Conservation (phyloP, 1,139 yeast species). For the Yamadazyma jaroonii region DNA sequence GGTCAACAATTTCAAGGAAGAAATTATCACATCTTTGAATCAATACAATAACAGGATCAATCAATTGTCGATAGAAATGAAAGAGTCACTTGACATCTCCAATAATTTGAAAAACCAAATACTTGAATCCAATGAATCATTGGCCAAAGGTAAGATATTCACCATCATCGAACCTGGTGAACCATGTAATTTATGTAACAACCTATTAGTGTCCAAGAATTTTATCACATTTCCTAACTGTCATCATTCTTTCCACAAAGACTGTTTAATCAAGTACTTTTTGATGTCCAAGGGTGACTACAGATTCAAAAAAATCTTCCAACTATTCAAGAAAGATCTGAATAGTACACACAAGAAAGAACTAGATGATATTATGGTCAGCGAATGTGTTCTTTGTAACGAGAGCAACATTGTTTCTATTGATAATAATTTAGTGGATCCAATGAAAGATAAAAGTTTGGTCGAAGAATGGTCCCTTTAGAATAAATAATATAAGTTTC, state of each 20-base stretch:
- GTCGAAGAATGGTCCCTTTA: slow-evolving; percentile 24
- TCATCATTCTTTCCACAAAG: slow-evolving; percentile 85
- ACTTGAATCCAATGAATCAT: slow-evolving; percentile 41
- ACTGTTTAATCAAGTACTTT: slow-evolving; percentile 67
- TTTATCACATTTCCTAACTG: slow-evolving; percentile 83
- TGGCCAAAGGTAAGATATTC: slow-evolving; percentile 34
- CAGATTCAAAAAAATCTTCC: slow-evolving; percentile 59
- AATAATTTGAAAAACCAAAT: slow-evolving; percentile 61
- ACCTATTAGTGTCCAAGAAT: slow-evolving; percentile 66
- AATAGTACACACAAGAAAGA: slow-evolving; percentile 32
- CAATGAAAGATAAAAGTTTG: slow-evolving; percentile 18
- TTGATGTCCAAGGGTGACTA: slow-evolving; percentile 64
- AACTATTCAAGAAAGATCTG: slow-evolving; percentile 48
- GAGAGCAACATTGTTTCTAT: slow-evolving; percentile 69
- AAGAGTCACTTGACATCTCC: slow-evolving; percentile 65
- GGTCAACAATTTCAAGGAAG: slow-evolving; percentile 81
- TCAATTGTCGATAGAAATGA: slow-evolving; percentile 71
- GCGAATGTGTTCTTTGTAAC: slow-evolving; percentile 79
- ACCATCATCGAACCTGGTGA: slow-evolving; percentile 77
- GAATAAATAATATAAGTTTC: neutral
- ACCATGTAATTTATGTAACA: slow-evolving; percentile 70
- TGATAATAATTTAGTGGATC: slow-evolving; percentile 47
- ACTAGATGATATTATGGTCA: slow-evolving; percentile 58
- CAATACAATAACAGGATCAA: slow-evolving; percentile 64
- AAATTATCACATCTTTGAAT: slow-evolving; percentile 75